These are phyloP conservation scores for Candida labiduridarum DNA, from an alignment of 1,139 yeast species.

Conservation along the genomic window DNA sequence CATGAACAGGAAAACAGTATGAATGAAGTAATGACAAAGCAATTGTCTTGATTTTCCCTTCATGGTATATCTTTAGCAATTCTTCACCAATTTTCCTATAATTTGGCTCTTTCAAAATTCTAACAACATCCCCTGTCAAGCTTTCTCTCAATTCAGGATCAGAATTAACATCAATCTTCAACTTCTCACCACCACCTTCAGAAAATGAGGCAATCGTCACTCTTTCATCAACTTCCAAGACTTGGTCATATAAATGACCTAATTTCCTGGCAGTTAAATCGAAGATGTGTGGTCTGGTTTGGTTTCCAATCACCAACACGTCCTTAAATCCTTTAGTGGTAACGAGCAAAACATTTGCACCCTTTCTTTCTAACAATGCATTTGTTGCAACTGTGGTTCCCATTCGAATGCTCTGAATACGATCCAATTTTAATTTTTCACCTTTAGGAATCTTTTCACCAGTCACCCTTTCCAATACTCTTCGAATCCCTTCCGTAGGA, in stretches of 20 bases:
- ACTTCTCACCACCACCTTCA: conserved; percentile 44
- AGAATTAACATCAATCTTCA: conserved; percentile 18
- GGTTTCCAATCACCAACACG: conserved; percentile 45
- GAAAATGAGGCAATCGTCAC: conserved; percentile 41
- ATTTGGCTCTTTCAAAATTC: conserved; percentile 36
- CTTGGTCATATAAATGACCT: conserved; percentile 36
- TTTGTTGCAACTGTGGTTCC: conserved; percentile 47
- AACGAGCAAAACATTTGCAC: conserved; percentile 51
- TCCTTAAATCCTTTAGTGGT: conserved; percentile 57
- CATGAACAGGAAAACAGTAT: conserved; percentile 45
- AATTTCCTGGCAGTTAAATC: conserved; percentile 41
- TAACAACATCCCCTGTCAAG: conserved; percentile 39
- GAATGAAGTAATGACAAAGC: conserved; percentile 46
- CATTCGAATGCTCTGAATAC: conserved; percentile 37
- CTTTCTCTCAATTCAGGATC: conserved; percentile 33
- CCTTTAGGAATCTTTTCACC: conserved; percentile 50
- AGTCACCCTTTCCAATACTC: conserved; percentile 65
- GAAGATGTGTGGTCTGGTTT: conserved; percentile 41
- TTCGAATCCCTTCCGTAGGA: conserved; percentile 85
- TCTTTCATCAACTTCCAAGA: conserved; percentile 45
- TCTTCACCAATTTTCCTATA: conserved; percentile 26
- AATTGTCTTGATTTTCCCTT: conserved; percentile 33
- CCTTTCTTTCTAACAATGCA: conserved; percentile 50
- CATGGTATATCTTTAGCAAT: conserved; percentile 25
- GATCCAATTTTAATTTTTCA: conserved; percentile 30